Evolutionary conservation across 805 yeast genomes (phyloP), one percentile per base, ranked within the genome.

Genomic region (Hyphopichia homilentoma): DNA sequence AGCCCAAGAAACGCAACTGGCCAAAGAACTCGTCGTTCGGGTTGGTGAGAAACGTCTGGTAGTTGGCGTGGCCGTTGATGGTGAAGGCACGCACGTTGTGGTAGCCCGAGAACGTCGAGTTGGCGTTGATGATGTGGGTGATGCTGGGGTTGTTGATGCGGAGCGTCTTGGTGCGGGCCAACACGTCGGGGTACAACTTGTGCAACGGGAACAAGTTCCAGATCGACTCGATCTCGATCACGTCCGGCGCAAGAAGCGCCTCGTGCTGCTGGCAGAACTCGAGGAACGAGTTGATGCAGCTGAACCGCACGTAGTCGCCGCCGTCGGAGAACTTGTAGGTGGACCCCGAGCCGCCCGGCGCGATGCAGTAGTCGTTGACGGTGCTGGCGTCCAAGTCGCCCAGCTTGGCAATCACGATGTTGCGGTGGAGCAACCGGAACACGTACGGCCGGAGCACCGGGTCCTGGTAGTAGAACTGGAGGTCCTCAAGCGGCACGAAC

Each of bases 111-210:
- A 14, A 24, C 26, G 15, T 20, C 16, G 17, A 7, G 19, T 13
- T 12, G 17, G 29, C 29, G 15, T 26, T 16, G 4, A 26, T 8
- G 19, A 26, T 26, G 29, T 12, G 17, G n/a, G 12, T 26, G 21
- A 13, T 8, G n/a, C 12, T 26, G 8, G 29, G 29, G 17, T 26
- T 26, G 9, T 26, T 26, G 29, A 26, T 26, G 16, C 29, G 5
- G 9, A 26, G 11, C 16, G 13, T 13, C 16, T 26, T 26, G 1
- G 29, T 15, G n/a, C 29, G 16, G 3, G 21, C 17, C 7, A 26
- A 8, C 8, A 26, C 29, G 12, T n/a, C 9, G 17, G 29, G 29
- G 4, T 13, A 26, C 9, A 26, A 16, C 9, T 26, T 26, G 4
- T 14, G 16, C 5, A 26, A 14, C 4, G 16, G 29, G 29, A 26